Conservation (phyloP, 306 rosid genomes). For the Mimosa bimucronata region DNA sequence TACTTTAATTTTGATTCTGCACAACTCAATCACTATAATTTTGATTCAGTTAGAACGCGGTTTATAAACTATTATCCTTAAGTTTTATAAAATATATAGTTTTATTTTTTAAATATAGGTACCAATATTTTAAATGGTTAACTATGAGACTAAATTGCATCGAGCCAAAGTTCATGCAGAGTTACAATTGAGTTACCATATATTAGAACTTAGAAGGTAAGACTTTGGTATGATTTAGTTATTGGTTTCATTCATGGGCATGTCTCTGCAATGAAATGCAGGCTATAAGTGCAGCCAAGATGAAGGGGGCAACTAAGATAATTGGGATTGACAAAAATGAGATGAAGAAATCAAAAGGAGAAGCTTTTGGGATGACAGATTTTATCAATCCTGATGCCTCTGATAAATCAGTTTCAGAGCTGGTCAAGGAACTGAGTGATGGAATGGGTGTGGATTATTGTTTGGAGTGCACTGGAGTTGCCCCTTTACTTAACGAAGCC, state of each 20-base stretch:
- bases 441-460: slow-evolving; percentile 70
- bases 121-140: no score
- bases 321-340: slow-evolving; percentile 61
- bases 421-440: slow-evolving; percentile 45
- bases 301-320: slow-evolving; percentile 48
- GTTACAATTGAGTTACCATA: background rate
- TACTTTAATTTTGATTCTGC: no score
- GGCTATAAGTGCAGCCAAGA: slow-evolving; percentile 53
- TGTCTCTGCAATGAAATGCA: slow-evolving; percentile 23
- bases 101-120: no score
- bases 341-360: slow-evolving; percentile 42
- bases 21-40: no score
- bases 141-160: no score
- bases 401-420: slow-evolving; percentile 42
- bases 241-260: no score
- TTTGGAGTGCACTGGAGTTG: slow-evolving; percentile 56
- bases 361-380: slow-evolving; percentile 56
- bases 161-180: no score
- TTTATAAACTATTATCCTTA: no score
- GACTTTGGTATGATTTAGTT: no score
- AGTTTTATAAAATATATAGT: no score
- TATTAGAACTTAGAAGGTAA: background rate
- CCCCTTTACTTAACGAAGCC: slow-evolving; percentile 44
- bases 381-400: slow-evolving; percentile 46
- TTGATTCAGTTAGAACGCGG: no score